Conservation (phyloP, 129 eudicot genomes). For the Flaveria bidentis region DNA sequence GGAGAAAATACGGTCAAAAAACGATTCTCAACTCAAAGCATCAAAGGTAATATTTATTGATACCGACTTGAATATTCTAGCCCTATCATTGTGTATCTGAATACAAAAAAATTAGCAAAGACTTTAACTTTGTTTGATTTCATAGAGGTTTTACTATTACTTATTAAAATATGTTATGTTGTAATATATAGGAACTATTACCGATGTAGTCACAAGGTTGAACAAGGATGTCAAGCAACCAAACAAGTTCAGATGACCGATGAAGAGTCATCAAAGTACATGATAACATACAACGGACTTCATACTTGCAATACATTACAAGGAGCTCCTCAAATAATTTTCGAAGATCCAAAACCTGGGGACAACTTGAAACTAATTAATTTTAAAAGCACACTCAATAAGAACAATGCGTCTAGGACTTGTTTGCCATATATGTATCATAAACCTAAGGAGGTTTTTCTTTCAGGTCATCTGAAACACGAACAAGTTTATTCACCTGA, state of each 20-base stretch:
- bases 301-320: slow-evolving; percentile 42
- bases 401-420: neutral
- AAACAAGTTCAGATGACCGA: slow-evolving; percentile 47
- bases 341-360: slow-evolving; percentile 6
- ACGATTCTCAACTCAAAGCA: slow-evolving; percentile 49
- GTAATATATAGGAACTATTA: slow-evolving; percentile 47
- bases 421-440: neutral
- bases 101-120: neutral
- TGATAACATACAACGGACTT: slow-evolving; percentile 33
- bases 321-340: slow-evolving; percentile 19
- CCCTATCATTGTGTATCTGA: neutral
- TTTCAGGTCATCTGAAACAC: neutral
- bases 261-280: slow-evolving; percentile 37
- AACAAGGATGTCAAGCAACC: slow-evolving; percentile 48
- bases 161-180: neutral
- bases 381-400: slow-evolving; percentile 1
- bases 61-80: neutral
- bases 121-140: neutral
- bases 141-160: neutral
- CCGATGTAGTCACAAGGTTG: slow-evolving; percentile 52
- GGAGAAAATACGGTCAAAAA: slow-evolving; percentile 91
- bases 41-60: slow-evolving; percentile 41
- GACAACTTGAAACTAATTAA: slow-evolving; percentile 38
- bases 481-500: neutral
- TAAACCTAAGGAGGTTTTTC: neutral